phyloP scores from a whole-genome alignment of 257 asterid genomes.

The Solanum boliviense region DNA sequence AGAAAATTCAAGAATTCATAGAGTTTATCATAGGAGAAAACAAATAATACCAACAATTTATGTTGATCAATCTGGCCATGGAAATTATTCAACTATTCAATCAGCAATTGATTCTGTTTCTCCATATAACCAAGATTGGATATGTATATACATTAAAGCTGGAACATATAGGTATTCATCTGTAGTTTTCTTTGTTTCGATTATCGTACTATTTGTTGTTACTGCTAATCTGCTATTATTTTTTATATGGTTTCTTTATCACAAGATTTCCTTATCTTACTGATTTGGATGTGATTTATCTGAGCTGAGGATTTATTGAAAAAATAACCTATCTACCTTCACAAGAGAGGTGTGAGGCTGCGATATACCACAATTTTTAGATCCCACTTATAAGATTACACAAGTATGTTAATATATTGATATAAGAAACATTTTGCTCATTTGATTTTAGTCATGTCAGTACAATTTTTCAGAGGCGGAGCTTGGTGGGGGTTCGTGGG shows the following conservation, averaged over 20 bases:
- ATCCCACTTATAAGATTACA: neutral
- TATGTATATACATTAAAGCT: slow-evolving; percentile 1
- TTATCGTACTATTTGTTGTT: neutral
- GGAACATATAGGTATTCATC: neutral
- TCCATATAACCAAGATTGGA: neutral
- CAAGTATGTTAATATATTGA: neutral
- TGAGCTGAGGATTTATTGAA: accelerated
- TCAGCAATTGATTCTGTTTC: slow-evolving; percentile 7
- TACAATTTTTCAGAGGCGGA: neutral
- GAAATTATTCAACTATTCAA: neutral
- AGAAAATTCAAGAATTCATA: neutral
- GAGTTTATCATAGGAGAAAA: neutral
- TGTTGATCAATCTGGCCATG: neutral
- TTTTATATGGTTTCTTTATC: too few relatives aligned
- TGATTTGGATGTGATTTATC: neutral
- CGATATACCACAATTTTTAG: neutral
- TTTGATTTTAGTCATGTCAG: neutral
- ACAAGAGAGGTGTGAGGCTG: neutral
- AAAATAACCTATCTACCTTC: neutral
- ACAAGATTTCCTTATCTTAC: neutral
- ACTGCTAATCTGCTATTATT: neutral
- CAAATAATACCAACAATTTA: neutral
- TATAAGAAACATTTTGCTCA: neutral
- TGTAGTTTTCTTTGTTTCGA: neutral
- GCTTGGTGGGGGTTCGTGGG: neutral